phyloP scores from a whole-genome alignment of 129 eudicot species.

The Chrysanthemum lavandulifolium region DNA sequence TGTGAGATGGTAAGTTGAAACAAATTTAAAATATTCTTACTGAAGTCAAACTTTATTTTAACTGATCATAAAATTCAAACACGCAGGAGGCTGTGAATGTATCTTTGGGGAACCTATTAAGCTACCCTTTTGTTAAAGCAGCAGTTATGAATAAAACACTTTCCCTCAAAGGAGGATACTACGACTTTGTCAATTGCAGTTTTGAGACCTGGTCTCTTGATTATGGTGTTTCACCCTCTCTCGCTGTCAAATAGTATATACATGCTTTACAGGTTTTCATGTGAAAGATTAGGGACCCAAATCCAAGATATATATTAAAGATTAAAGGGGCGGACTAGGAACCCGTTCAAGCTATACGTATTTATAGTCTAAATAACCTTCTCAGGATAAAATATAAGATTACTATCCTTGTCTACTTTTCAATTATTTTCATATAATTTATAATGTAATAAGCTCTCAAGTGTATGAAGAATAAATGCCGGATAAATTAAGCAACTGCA shows the following conservation, averaged over 20 bases:
- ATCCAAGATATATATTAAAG: background rate
- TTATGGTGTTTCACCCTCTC: conserved; percentile 46
- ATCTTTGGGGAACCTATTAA: conserved; percentile 65
- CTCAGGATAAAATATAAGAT: too few relatives aligned
- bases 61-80: background rate
- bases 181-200: conserved; percentile 64
- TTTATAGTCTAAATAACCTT: too few relatives aligned
- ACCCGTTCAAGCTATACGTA: background rate
- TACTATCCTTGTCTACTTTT: too few relatives aligned
- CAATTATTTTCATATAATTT: too few relatives aligned
- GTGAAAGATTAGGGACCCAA: background rate
- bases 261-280: too few relatives aligned
- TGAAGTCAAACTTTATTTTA: too few relatives aligned
- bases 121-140: conserved; percentile 73
- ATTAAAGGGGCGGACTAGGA: conserved; percentile 4
- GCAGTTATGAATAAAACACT: conserved; percentile 48
- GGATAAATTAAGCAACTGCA: too few relatives aligned
- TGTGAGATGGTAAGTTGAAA: conserved; percentile 54
- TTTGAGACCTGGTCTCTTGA: conserved; percentile 77
- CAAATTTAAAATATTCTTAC: conserved; percentile 2
- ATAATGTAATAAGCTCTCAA: too few relatives aligned
- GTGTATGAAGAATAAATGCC: too few relatives aligned
- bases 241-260: background rate
- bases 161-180: conserved; percentile 69
- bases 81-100: conserved; percentile 89